Base-by-base conservation (phyloP, 768 basidiomycete genomes). In the Tremella fuciformis region DNA sequence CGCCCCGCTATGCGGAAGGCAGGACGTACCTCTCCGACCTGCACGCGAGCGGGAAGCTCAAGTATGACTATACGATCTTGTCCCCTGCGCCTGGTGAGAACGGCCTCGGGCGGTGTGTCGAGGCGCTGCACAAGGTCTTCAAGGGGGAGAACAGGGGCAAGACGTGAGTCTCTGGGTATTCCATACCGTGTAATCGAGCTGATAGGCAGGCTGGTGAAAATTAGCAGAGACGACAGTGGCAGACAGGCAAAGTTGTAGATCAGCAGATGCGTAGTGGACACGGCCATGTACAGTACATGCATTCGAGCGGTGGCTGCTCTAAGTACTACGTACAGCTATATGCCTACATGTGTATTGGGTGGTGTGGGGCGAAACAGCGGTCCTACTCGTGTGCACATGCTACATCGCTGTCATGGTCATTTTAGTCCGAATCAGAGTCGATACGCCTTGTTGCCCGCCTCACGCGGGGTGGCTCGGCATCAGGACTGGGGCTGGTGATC, bases 21-120 rank as follows among this genome's bases (percentile, higher is more conserved):
- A 37, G 62, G 39, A 59, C 65, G 9, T 74, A 74, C 48, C 59
- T 76, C 38, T 63, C 68, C 16, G 59, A 65, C 13, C 59, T 73
- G 50, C 40, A 62, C 13, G 49, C 61, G 13, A 58, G 67, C 29
- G 72, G 72, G 18, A 70, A 70, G 49, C 50, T 76, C 41, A 58
- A 64, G 44, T 73, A 72, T 55, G 61, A 72, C 37, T 76, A 73
- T 49, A 59, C 61, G 19, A 50, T 73, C 16, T 55, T 69, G 13
- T 59, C 60, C 21, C 57, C 58, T 21, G 22, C 37, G 2, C 19
- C 44, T 22, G 64, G 58, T 1, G 55, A 63, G 13, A 58, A 65
- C 41, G 71, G 71, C 8, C 41, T 73, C 29, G 60, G 62, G 1
- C 41, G 58, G 16, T 67, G 64, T 53, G 64, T 64, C 3, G 62